Conservation (phyloP, 148 eudicot genomes). For the Amaranthus hypochondriacus region DNA sequence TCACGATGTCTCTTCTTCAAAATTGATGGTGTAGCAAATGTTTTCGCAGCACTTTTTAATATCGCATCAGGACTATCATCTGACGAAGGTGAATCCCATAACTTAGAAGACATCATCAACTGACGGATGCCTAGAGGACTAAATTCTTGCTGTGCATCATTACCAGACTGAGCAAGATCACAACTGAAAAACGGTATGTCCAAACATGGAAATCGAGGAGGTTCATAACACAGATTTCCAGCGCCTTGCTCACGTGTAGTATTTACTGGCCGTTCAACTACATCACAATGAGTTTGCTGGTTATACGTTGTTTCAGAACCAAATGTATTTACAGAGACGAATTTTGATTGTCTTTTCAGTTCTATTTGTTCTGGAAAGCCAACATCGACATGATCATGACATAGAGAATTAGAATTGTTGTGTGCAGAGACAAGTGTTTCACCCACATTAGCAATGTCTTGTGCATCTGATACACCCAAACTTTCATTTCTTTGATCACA, state of each 20-base stretch:
- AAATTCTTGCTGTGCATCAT: conserved; percentile 68
- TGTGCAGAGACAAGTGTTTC: conserved; percentile 30
- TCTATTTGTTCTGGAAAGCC: conserved; percentile 33
- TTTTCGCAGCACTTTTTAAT: conserved; percentile 83
- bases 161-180: conserved; percentile 73
- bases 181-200: conserved; percentile 92
- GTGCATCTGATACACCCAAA: conserved; percentile 32
- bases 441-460: conserved; percentile 32
- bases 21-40: conserved; percentile 85
- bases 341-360: conserved; percentile 29
- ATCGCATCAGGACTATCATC: conserved; percentile 70
- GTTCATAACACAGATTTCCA: conserved; percentile 76
- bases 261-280: conserved; percentile 19
- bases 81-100: conserved; percentile 82
- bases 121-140: conserved; percentile 95
- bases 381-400: conserved; percentile 24
- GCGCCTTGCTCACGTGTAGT: conserved; percentile 37
- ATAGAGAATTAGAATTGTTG: conserved; percentile 25
- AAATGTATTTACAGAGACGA: conserved; percentile 54
- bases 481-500: conserved; percentile 30
- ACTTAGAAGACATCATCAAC: conserved; percentile 63
- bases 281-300: conserved; percentile 31
- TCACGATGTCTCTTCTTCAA: conserved; percentile 85
- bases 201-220: conserved; percentile 83
- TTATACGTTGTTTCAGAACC: conserved; percentile 32